phyloP scores from a whole-genome alignment of 1,139 yeast species.

The Taiozyma sp. region DNA sequence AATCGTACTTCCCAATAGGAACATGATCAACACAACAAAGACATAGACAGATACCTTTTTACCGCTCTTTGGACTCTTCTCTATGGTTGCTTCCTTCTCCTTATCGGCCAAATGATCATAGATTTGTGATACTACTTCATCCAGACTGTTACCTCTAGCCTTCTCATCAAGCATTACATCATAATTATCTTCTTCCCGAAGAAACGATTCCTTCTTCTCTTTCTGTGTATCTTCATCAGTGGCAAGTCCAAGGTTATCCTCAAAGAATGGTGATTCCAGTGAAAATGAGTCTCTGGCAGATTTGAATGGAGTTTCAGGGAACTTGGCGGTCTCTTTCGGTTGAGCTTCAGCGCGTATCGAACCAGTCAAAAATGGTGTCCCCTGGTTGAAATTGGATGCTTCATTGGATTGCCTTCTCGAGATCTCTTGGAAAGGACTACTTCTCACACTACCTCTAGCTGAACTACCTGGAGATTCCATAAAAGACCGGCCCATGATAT shows the following conservation, averaged over 20 bases:
- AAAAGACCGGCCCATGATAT: constrained; percentile 2
- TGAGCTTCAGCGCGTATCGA: constrained; percentile 1
- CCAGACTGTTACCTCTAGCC: constrained; percentile 8
- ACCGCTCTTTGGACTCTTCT: background rate
- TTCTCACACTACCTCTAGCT: background rate
- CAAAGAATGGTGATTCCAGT: background rate
- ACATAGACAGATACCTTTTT: background rate
- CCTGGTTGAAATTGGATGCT: constrained; percentile 2
- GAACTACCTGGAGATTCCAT: constrained; percentile 2
- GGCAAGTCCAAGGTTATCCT: background rate
- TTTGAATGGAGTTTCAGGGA: constrained; percentile 5
- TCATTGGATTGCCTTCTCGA: background rate
- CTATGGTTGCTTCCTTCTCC: background rate
- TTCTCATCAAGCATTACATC: background rate
- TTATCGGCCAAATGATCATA: constrained; percentile 2
- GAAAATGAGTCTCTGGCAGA: constrained; percentile 8
- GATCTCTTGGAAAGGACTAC: constrained; percentile 1
- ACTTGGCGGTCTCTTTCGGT: background rate
- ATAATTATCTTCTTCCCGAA: background rate
- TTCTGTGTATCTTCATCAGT: background rate
- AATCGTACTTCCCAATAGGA: constrained; percentile 1
- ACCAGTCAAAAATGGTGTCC: background rate
- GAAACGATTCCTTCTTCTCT: background rate
- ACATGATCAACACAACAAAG: constrained; percentile 2
- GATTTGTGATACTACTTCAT: constrained; percentile 12